Evolutionary conservation across 352 stramenopile genomes (phyloP).

Genomic region (Phytopythium aichiense): DNA sequence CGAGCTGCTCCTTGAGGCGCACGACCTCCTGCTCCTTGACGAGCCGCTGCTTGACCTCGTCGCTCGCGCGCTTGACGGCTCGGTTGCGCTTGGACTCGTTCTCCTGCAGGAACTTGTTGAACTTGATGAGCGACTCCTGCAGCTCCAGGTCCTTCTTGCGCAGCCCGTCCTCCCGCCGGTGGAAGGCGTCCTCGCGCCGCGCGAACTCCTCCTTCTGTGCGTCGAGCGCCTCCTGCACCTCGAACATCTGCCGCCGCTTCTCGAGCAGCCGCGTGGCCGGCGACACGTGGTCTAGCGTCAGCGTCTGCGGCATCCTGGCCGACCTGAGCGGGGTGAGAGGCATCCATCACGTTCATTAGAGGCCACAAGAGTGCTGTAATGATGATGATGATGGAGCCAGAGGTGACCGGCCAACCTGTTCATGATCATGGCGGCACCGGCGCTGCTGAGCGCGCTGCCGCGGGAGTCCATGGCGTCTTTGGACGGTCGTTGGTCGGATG

Average conservation of each 20-base stretch:
- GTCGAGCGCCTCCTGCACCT: conserved; percentile 92
- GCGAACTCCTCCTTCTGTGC: conserved; percentile 94
- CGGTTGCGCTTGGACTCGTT: conserved; percentile 94
- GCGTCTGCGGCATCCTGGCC: conserved; percentile 78
- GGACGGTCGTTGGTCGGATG: neutral
- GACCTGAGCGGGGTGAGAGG: conserved; percentile 2
- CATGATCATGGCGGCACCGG: conserved; percentile 68
- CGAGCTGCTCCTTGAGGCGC: conserved; percentile 68
- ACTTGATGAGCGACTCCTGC: conserved; percentile 95
- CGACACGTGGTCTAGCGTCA: conserved; percentile 92
- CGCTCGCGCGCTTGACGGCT: conserved; percentile 87
- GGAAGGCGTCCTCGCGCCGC: conserved; percentile 87
- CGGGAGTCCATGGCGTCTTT: conserved; percentile 44
- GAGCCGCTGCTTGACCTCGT: conserved; percentile 91
- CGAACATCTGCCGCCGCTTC: conserved; percentile 95
- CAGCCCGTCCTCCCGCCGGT: conserved; percentile 90
- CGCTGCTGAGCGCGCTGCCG: conserved; percentile 47
- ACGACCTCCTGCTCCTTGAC: conserved; percentile 87
- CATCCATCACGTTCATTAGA: neutral
- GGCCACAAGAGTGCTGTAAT: too few species aligned
- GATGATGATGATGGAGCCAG: neutral
- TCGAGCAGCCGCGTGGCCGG: conserved; percentile 91
- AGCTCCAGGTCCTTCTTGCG: conserved; percentile 93
- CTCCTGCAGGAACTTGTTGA: conserved; percentile 95
- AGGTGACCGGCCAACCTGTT: conserved; percentile 27